Conservation (phyloP, 305 asterid genomes). For the Solanum hybrid region DNA sequence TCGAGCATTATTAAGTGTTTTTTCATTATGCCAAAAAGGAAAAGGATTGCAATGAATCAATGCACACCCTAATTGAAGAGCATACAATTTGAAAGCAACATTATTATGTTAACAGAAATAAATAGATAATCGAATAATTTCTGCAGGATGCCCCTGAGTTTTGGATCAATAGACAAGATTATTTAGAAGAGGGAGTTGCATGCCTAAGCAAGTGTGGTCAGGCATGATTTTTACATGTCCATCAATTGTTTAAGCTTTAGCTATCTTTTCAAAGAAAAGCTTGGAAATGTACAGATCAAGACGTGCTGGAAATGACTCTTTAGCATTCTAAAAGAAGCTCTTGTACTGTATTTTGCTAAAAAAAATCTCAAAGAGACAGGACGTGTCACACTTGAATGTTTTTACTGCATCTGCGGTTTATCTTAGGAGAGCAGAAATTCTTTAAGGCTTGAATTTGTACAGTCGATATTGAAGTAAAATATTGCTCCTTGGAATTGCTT, state of each 20-base stretch:
- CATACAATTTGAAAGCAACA: not conserved
- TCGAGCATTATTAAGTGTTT: not conserved
- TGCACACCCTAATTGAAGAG: not conserved
- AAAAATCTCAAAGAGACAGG: not conserved
- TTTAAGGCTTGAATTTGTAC: not conserved
- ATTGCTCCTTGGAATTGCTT: not conserved
- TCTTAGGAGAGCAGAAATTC: not conserved
- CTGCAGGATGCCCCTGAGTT: conserved; percentile 97
- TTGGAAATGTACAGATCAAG: not conserved
- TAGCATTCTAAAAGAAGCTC: not conserved
- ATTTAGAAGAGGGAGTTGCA: conserved; percentile 86
- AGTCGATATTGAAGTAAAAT: not conserved
- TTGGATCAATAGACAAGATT: conserved; percentile 94
- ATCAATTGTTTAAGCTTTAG: not conserved
- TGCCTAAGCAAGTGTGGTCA: conserved; percentile 78
- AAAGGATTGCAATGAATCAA: not conserved
- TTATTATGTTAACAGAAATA: not conserved
- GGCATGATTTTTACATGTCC: conserved; percentile 9
- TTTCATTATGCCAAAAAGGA: not conserved
- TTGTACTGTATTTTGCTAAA: not conserved
- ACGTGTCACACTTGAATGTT: not conserved
- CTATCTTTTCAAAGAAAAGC: not conserved
- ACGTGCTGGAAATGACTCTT: not conserved
- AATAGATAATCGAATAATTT: not conserved
- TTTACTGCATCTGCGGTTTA: not conserved